Evolutionary conservation across 495 filamentous ascomycete genomes (phyloP), one percentile per base, ranked within the genome.

Genomic region (Podospora fimiseda): DNA sequence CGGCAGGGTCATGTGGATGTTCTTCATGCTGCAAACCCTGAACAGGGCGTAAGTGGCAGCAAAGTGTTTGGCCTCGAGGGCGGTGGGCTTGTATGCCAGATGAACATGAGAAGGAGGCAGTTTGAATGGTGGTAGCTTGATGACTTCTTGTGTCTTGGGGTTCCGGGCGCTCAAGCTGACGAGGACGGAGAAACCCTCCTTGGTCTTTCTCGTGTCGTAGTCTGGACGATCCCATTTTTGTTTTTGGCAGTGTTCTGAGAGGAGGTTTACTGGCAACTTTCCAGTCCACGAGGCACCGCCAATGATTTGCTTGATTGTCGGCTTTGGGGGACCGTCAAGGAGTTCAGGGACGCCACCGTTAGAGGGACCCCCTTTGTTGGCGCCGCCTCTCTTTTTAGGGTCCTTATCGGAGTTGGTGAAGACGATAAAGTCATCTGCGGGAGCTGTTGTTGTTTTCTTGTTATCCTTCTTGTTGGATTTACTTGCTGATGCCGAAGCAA

Each of bases 251-350:
- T 95, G 89, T 76, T 98, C 93, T 15, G 86, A 85, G 50, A 98
- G 82, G 64, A 98, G 76, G 63, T 91, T 93, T 48, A 95, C 87
- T 2, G 93, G 93, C 36, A 98, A 71, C 66, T 98, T 98, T 33
- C 93, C 93, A 0, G 93, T 98, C 94, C 94, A 98, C 64, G 90
- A 96, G 58, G 88, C 81, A 45, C 93, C 93, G 45, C 89, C 94
- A 67, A 98, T 95, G 51, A 98, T 72, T 57, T 88, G 84, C 69
- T 90, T 87, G 49, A 89, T 84, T 24, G 88, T 83, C 36, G 89
- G 88, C 59, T 86, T 87, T 54, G 90, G 90, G 18, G 82, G 82
- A 0, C 69, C 72, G 2, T 61, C 55, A 19, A 43, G 41, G 57
- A 15, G 49, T 41, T 41, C 18, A 20, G 52, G 20, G 7, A 20